A percentile compares a stretch with the other conserved stretches of the same genome.
Evolutionary conservation across 176 grass and related monocot species (phyloP).

Genomic region (Oryza glaberrima): DNA sequence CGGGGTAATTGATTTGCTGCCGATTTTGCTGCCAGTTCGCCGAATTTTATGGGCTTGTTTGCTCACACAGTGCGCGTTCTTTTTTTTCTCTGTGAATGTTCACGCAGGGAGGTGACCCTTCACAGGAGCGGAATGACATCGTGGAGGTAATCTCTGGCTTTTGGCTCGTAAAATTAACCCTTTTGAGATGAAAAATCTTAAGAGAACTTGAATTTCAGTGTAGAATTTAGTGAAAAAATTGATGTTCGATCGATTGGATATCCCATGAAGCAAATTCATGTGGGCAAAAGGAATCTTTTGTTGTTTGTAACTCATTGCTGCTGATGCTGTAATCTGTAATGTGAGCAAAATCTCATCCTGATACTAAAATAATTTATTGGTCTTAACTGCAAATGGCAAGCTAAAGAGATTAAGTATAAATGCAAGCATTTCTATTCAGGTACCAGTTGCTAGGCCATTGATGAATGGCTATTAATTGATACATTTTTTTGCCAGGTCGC

Average conservation of each 20-base stretch:
- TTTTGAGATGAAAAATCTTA: neutral
- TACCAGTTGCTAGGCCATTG: neutral
- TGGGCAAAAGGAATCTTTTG: neutral
- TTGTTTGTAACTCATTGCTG: neutral
- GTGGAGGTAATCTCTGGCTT: conserved; percentile 53
- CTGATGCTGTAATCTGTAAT: neutral
- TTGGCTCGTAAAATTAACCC: too few species aligned
- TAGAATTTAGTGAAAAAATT: neutral
- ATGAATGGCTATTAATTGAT: neutral
- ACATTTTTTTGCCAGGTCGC: conserved; percentile 44
- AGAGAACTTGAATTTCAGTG: neutral
- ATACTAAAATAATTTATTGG: neutral
- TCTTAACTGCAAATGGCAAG: conserved; percentile 7
- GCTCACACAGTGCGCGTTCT: neutral
- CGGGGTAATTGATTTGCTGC: conserved; percentile 54
- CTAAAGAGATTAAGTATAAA: neutral
- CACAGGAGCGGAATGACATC: conserved; percentile 69
- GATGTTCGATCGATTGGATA: neutral
- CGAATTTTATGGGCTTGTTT: conserved; percentile 1
- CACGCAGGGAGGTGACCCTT: conserved; percentile 77
- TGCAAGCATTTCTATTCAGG: neutral
- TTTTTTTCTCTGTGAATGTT: neutral
- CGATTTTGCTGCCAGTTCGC: neutral
- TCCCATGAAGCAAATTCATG: neutral
- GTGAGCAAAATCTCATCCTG: conserved; percentile 10